Evolutionary conservation across 2,329 filamentous ascomycete species (phyloP), one percentile per base, ranked within the genome.

Genomic region (Aspergillus proliferans): DNA sequence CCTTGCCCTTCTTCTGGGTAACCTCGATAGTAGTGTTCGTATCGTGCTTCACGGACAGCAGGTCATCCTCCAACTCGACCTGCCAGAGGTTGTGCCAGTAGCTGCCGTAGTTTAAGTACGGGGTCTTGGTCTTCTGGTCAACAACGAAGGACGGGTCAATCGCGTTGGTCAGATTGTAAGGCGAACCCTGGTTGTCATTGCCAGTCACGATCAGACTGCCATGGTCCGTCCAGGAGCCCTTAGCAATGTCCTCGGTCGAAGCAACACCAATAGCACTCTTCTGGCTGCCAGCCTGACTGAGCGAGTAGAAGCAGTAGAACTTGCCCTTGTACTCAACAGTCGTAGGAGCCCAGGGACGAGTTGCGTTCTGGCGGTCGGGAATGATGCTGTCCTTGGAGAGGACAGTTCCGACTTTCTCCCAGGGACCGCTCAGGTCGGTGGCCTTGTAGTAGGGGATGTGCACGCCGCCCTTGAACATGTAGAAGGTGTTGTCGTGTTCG

Each of bases 221-320:
- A 39, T 67, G 63, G 46, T 67, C 64, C 0, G 42, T 60, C 64
- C 64, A 67, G 1, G 48, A 22, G 3, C 49, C 52, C 1, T 47
- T 49, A 8, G 59, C 56, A 0, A 65, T 42, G 3, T 43, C 33
- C 0, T 54, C 54, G 3, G 58, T 56, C 1, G 63, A 62, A 8
- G 64, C 63, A 18, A 66, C 58, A 8, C 64, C 64, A 38, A 67
- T 65, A 1, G 64, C 61, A 34, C 63, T 66, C n/a, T 61, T 47
- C 9, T 51, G 55, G 3, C 52, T 56, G 6, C 60, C 62, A 2
- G 15, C 33, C 14, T 36, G 24, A 48, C 62, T 66, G 21, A 65
- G 43, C 0, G 59, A 52, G 46, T 67, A 67, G 49, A 56, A 67
- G 51, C 63, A 66, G 52, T 66, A 66, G 51, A 64, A 66, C 0